These are phyloP conservation scores for Myriosclerotinia curreyana DNA, from an alignment of 2,329 filamentous ascomycete genomes.

Conservation along the genomic window DNA sequence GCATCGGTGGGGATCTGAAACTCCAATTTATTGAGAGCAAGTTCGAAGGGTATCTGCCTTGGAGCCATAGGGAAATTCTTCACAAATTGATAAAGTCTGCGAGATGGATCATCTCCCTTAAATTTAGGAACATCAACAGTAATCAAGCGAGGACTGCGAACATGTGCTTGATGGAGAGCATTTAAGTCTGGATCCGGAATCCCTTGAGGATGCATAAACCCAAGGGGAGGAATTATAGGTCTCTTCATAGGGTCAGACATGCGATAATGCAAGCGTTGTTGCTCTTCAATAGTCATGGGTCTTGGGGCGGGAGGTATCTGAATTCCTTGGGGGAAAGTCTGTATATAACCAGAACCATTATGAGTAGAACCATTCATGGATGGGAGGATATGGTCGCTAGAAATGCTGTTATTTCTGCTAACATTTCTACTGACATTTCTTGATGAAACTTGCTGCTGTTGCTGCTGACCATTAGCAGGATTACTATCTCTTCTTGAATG, in stretches of 20 bases:
- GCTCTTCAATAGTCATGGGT: constrained; percentile 6
- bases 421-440: constrained; percentile 22
- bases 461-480: constrained; percentile 20
- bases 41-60: constrained; percentile 30
- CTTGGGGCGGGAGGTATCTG: background rate
- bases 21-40: constrained; percentile 40
- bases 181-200: constrained; percentile 46
- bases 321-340: background rate
- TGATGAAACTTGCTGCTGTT: constrained; percentile 5
- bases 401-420: constrained; percentile 14
- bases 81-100: constrained; percentile 54
- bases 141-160: constrained; percentile 51
- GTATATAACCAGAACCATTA: background rate
- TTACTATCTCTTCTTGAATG: constrained; percentile 24
- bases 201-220: constrained; percentile 40
- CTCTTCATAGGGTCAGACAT: constrained; percentile 26
- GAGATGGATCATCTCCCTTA: constrained; percentile 31
- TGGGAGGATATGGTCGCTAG: background rate
- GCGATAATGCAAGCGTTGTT: constrained; percentile 40
- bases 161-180: constrained; percentile 57
- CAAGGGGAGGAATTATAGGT: constrained; percentile 41
- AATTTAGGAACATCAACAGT: constrained; percentile 26
- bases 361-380: background rate
- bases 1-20: constrained; percentile 36
- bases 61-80: constrained; percentile 52